Conservation (phyloP, 176 grass and related monocot species). For the Triticum urartu region DNA sequence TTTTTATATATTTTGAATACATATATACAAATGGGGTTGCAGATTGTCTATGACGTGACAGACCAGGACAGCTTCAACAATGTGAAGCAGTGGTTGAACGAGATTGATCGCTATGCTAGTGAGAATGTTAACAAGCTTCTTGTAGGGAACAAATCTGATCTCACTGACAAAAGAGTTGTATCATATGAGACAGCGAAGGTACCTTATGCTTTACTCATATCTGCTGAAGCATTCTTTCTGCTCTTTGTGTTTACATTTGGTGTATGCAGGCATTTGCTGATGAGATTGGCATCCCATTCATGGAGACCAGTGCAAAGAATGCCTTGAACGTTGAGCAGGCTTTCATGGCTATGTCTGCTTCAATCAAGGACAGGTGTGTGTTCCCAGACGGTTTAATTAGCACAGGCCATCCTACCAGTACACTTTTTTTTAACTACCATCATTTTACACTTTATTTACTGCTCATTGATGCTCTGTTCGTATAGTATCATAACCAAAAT, state of each 20-base stretch:
- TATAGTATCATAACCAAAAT: neutral
- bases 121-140: slow-evolving; percentile 95
- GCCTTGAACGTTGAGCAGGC: slow-evolving; percentile 85
- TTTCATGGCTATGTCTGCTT: slow-evolving; percentile 77
- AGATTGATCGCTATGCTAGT: slow-evolving; percentile 93
- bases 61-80: slow-evolving; percentile 97
- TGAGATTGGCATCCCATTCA: slow-evolving; percentile 86
- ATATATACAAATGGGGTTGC: slow-evolving; percentile 16
- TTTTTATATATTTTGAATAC: neutral
- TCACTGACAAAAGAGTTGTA: slow-evolving; percentile 82
- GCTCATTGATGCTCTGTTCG: neutral
- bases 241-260: neutral
- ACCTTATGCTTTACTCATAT: neutral
- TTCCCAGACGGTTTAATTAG: slow-evolving; percentile 1
- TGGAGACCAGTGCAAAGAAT: slow-evolving; percentile 94
- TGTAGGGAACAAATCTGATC: slow-evolving; percentile 85
- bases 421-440: neutral
- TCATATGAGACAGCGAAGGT: slow-evolving; percentile 87
- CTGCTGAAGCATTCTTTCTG: neutral
- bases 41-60: slow-evolving; percentile 97
- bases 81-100: slow-evolving; percentile 91
- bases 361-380: slow-evolving; percentile 73
- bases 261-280: slow-evolving; percentile 74
- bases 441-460: slow-evolving; percentile 7
- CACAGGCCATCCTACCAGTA: neutral